Evolutionary conservation across 2,329 filamentous ascomycete genomes (phyloP), one percentile per base, ranked within the genome.

Genomic region (Trichoderma hamatum): DNA sequence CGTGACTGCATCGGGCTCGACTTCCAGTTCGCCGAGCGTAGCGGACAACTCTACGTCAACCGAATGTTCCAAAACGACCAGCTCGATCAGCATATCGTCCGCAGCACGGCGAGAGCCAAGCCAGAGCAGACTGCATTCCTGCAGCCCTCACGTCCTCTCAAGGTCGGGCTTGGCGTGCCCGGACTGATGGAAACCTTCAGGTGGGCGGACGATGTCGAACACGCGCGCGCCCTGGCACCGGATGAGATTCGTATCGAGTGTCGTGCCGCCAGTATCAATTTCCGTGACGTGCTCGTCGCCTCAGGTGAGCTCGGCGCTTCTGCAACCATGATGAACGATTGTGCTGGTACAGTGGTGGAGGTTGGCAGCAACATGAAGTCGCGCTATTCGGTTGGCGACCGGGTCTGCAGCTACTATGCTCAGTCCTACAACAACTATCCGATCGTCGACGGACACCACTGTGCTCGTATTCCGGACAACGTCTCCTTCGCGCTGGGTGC

Each of bases 251-350:
- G 28, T 49, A 36, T 72, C 11, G 68, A 71, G 39, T 36, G 72
- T 16, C 67, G 72, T 19, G 71, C 75, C 1, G 68, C 74, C 3
- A 74, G 77, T n/a, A 72, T 80, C 58, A 78, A 79, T 70, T 79
- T 80, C 73, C 77, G 77, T 58, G 78, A 80, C 49, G 75, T 80
- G 5, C 73, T 79, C 3, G 75, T 80, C 26, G 75, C 78, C 5
- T 69, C 78, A 21, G 80, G 79, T 7, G 75, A 78, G 60, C 71
- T 80, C 14, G 72, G 74, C 1, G 73, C 74, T 1, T 69, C 74
- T 34, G 72, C 71, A 3, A 64, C 70, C 14, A 76, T 81, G 71
- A 76, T 75, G 3, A 74, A 75, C 9, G 80, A 81, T 60, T 76
- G 75, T 30, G 72, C 76, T 6, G 80, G 80, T 7, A 69, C 77